Evolutionary conservation across 371 early-diverging fungal species (phyloP).

Genomic region (Mucor mucedo): DNA sequence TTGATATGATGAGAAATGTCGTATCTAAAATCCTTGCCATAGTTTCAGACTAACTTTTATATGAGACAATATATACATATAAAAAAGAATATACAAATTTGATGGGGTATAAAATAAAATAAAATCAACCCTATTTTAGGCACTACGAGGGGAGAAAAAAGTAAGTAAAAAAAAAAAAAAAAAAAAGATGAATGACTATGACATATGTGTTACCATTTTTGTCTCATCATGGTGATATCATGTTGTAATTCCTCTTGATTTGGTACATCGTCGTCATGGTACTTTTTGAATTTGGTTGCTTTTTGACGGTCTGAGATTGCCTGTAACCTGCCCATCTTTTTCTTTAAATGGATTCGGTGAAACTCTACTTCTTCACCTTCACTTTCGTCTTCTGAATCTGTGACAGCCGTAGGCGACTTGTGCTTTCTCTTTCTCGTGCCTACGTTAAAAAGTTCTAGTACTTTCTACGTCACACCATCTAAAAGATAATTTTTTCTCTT

Average conservation of each 20-base stretch:
- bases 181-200: neutral
- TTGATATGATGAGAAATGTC: slow-evolving; percentile 12
- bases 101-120: no score
- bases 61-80: neutral
- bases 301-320: neutral
- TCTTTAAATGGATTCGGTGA: neutral
- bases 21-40: neutral
- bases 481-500: no score
- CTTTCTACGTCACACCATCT: neutral
- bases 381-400: neutral
- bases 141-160: neutral
- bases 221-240: slow-evolving; percentile 3
- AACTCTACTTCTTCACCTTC: neutral
- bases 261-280: neutral
- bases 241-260: neutral
- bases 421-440: neutral
- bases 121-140: no score
- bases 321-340: slow-evolving; percentile 2
- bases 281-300: neutral
- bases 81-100: neutral
- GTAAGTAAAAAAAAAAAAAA: neutral
- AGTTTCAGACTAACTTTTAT: neutral
- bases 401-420: neutral
- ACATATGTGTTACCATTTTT: neutral
- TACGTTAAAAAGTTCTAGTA: neutral